These are phyloP conservation scores for Helicostylum pulchrum DNA, from an alignment of 192 early-diverging fungal genomes.

Conservation along the genomic window DNA sequence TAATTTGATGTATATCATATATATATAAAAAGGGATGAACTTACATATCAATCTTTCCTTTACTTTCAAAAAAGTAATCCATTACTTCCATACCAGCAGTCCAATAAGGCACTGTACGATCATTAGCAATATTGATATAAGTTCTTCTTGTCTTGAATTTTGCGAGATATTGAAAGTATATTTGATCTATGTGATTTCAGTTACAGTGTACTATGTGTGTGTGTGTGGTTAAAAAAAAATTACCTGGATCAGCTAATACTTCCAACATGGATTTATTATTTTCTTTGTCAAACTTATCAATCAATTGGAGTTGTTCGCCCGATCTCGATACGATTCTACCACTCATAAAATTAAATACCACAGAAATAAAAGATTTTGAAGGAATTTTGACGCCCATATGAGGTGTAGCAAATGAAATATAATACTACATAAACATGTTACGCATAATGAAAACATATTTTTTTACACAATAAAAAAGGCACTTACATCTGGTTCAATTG, in stretches of 20 bases:
- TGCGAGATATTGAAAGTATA: constrained; percentile 36
- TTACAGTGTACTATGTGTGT: neutral
- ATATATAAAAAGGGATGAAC: neutral
- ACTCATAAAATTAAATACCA: constrained; percentile 40
- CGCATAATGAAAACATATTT: too few species aligned
- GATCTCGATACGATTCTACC: constrained; percentile 44
- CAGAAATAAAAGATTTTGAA: constrained; percentile 13
- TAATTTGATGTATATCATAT: neutral
- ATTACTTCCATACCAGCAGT: constrained; percentile 50
- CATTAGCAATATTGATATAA: constrained; percentile 51
- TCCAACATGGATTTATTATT: constrained; percentile 34
- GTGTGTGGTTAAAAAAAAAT: constrained; percentile 22
- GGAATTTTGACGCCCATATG: constrained; percentile 50
- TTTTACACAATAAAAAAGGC: too few species aligned
- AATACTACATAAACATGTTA: constrained; percentile 36
- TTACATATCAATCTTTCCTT: constrained; percentile 45
- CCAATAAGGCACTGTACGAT: constrained; percentile 60
- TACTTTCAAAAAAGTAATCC: constrained; percentile 39
- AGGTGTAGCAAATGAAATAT: constrained; percentile 58
- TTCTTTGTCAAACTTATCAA: constrained; percentile 31
- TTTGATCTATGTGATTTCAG: neutral
- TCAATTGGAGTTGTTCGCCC: constrained; percentile 51
- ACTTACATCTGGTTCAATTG: constrained; percentile 41
- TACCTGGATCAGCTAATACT: constrained; percentile 41
- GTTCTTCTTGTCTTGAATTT: constrained; percentile 41